Evolutionary conservation across 495 filamentous ascomycete species (phyloP), one percentile per base, ranked within the genome.

Genomic region (Margaritispora aquatica): DNA sequence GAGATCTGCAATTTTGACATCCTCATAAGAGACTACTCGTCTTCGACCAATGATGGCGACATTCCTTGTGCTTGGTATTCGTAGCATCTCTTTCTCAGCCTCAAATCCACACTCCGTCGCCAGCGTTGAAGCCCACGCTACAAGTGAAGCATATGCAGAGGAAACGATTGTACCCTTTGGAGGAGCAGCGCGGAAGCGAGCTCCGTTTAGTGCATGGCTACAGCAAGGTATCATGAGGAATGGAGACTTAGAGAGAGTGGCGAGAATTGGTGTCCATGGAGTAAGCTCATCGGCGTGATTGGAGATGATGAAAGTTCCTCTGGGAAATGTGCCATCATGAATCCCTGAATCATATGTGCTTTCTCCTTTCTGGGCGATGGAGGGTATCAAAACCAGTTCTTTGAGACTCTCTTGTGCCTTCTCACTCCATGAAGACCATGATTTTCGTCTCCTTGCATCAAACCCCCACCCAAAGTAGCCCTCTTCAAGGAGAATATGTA

Each of bases 251-350:
- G 88, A 89, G 1, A 89, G 74, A 26, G 84, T 81, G 26, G 92
- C 90, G 47, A 98, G 80, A 29, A 96, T 80, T 1, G 94, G 95
- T 0, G 95, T 97, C 94, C 94, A 98, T 3, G 89, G 80, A 1
- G 95, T 97, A 11, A 98, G 77, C 72, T 98, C 91, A 69, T 98
- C 94, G 21, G 94, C 90, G 68, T 97, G 94, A 66, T 97, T 97
- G 46, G 90, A 93, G 60, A 98, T 91, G 55, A 98, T 88, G 66
- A 98, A 98, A 0, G 90, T 96, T 26, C 84, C 84, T 26, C 71
- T 66, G 0, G 82, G 80, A 68, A 96, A 96, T 36, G 77, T 66
- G 47, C 92, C 94, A 29, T 88, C 76, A 62, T 93, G 87, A 36
- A 81, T 77, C 38, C 67, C 68, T 21, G 46, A 24, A 15, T 46